A percentile compares a stretch with the other conserved stretches of the same genome.
Evolutionary conservation across 148 eudicot genomes (phyloP).

Genomic region (Tetragonia tetragonoides): DNA sequence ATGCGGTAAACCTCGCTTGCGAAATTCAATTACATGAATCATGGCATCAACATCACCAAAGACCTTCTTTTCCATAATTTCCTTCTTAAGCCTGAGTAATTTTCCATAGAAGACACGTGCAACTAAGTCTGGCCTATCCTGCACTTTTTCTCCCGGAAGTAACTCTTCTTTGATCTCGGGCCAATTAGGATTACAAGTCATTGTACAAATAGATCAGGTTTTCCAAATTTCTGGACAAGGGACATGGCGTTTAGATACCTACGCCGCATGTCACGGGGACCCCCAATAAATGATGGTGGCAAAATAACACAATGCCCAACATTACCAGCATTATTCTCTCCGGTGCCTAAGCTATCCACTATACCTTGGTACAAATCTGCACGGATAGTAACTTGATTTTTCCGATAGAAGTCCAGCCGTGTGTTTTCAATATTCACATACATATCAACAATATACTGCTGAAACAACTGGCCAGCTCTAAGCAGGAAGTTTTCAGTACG

Average conservation of each 20-base stretch:
- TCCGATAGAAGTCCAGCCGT: neutral
- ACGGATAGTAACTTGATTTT: neutral
- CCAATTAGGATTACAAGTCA: conserved; percentile 6
- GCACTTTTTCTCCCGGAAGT: neutral
- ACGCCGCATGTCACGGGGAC: neutral
- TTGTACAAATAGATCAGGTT: conserved; percentile 4
- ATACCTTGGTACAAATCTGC: neutral
- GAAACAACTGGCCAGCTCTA: neutral
- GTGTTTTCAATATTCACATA: conserved; percentile 1
- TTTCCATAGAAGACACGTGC: neutral
- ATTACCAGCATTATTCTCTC: neutral
- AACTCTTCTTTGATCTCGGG: neutral
- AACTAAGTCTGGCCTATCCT: neutral
- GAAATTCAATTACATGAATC: conserved; percentile 10
- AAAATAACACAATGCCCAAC: neutral
- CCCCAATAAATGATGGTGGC: conserved; percentile 4
- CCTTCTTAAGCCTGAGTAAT: neutral
- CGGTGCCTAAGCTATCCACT: neutral
- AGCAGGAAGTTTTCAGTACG: neutral
- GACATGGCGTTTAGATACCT: conserved; percentile 7
- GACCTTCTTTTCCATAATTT: neutral
- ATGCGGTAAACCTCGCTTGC: conserved; percentile 4
- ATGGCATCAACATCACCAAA: conserved; percentile 5
- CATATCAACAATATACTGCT: neutral
- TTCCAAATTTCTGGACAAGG: neutral